These are phyloP conservation scores for Polyporus arcularius DNA, from an alignment of 768 basidiomycete species.

Conservation along the genomic window DNA sequence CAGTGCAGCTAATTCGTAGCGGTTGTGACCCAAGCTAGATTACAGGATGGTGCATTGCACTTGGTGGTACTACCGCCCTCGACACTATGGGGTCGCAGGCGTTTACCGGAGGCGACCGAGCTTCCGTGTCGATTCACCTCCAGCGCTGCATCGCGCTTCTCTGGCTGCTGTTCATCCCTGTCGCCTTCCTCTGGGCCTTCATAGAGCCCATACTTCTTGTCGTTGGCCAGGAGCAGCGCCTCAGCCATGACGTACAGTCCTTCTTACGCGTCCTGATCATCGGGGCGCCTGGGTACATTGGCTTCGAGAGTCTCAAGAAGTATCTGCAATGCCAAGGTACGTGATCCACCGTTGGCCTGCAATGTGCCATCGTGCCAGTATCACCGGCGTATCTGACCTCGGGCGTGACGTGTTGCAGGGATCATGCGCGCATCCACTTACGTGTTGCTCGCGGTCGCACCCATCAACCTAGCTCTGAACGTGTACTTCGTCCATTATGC, in stretches of 20 bases:
- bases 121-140: slow-evolving; percentile 68
- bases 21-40: background rate
- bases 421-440: slow-evolving; percentile 74
- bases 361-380: background rate
- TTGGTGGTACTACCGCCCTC: slow-evolving; percentile 77
- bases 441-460: slow-evolving; percentile 62
- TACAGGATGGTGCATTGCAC: slow-evolving; percentile 74
- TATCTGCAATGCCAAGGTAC: slow-evolving; percentile 79
- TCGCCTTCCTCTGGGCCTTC: slow-evolving; percentile 63
- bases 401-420: slow-evolving; percentile 39
- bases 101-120: slow-evolving; percentile 61
- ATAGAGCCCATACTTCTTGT: slow-evolving; percentile 61
- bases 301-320: slow-evolving; percentile 76
- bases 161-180: slow-evolving; percentile 64
- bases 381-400: background rate
- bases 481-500: slow-evolving; percentile 66
- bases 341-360: slow-evolving; percentile 6
- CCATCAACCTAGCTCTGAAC: slow-evolving; percentile 65
- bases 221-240: slow-evolving; percentile 59
- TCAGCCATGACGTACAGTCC: slow-evolving; percentile 61
- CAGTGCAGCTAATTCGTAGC: too few relatives aligned
- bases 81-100: slow-evolving; percentile 80
- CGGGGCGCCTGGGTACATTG: slow-evolving; percentile 73
- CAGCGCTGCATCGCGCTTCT: slow-evolving; percentile 69
- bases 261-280: slow-evolving; percentile 66